Evolutionary conservation across 2,329 filamentous ascomycete genomes (phyloP).

Genomic region (Ceratocystis albifundus): DNA sequence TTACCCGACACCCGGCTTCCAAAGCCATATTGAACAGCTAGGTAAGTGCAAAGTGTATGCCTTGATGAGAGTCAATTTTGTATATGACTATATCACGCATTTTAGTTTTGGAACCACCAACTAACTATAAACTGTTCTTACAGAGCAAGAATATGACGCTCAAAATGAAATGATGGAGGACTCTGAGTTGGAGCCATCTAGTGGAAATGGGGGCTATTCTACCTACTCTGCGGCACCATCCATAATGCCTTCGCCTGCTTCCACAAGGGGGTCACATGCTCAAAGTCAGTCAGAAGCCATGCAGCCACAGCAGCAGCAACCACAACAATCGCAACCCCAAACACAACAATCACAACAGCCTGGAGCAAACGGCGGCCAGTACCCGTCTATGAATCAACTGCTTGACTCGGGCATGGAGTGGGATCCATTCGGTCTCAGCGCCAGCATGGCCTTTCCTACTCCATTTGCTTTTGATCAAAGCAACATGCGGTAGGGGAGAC

Average conservation of each 20-base stretch:
- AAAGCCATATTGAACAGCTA: slow-evolving; percentile 89
- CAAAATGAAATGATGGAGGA: slow-evolving; percentile 84
- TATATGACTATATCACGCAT: background rate
- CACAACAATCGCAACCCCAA: slow-evolving; percentile 28
- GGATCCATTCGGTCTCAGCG: slow-evolving; percentile 84
- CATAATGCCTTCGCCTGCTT: slow-evolving; percentile 37
- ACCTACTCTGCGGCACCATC: slow-evolving; percentile 28
- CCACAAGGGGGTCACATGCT: slow-evolving; percentile 34
- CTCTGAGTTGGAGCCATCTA: slow-evolving; percentile 47
- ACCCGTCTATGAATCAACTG: slow-evolving; percentile 51
- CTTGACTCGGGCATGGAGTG: slow-evolving; percentile 77
- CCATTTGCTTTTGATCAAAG: slow-evolving; percentile 63
- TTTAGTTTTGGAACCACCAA: slow-evolving; percentile 47
- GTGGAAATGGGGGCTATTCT: slow-evolving; percentile 54
- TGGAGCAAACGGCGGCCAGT: slow-evolving; percentile 32
- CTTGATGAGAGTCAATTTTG: too few relatives aligned
- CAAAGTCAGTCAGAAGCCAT: slow-evolving; percentile 15
- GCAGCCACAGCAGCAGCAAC: slow-evolving; percentile 29
- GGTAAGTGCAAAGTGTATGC: slow-evolving; percentile 61
- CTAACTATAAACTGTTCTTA: slow-evolving; percentile 47
- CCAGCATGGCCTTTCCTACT: slow-evolving; percentile 88
- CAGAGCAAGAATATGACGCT: slow-evolving; percentile 95
- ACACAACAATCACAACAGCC: slow-evolving; percentile 27
- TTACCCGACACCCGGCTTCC: slow-evolving; percentile 72
- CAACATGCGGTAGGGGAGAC: slow-evolving; percentile 37